A percentile compares a stretch with the other conserved stretches of the same genome.
Evolutionary conservation across 2,329 filamentous ascomycete species (phyloP).

Genomic region (Diaporthe sp.): DNA sequence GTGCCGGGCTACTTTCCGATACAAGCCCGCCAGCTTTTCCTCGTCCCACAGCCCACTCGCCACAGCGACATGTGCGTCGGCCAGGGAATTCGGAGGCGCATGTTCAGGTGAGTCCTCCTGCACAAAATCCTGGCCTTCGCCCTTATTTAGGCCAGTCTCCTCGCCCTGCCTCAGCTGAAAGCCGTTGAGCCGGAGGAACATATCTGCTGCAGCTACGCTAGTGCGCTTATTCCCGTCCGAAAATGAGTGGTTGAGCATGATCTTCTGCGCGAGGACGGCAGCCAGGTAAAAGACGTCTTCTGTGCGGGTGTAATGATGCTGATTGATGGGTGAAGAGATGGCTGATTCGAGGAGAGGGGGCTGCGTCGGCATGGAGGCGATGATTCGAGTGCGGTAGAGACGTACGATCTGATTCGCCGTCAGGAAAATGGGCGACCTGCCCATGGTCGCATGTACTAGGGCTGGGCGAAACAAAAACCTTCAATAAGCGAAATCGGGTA

Average conservation of each 20-base stretch:
- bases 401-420: background rate
- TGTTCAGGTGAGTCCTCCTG: too few species aligned
- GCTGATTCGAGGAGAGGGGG: background rate
- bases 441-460: too few species aligned
- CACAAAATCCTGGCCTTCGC: too few species aligned
- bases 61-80: constrained; percentile 16
- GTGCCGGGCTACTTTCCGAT: too few species aligned
- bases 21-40: background rate
- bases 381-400: background rate
- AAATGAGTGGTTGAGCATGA: constrained; percentile 5
- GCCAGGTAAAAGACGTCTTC: background rate
- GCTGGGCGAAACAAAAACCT: too few species aligned
- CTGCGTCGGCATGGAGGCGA: constrained; percentile 11
- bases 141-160: background rate
- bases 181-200: constrained; percentile 13
- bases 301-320: background rate
- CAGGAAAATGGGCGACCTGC: background rate
- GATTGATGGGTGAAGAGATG: background rate
- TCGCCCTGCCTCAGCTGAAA: background rate
- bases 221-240: constrained; percentile 20
- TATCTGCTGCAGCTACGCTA: constrained; percentile 2
- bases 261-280: background rate
- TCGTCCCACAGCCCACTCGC: background rate
- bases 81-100: background rate
- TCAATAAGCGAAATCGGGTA: too few species aligned